Percentiles rank a stretch among this genome's conserved stretches.
Evolutionary conservation across 2,329 filamentous ascomycete species (phyloP).

Genomic region (Fusarium sp.): DNA sequence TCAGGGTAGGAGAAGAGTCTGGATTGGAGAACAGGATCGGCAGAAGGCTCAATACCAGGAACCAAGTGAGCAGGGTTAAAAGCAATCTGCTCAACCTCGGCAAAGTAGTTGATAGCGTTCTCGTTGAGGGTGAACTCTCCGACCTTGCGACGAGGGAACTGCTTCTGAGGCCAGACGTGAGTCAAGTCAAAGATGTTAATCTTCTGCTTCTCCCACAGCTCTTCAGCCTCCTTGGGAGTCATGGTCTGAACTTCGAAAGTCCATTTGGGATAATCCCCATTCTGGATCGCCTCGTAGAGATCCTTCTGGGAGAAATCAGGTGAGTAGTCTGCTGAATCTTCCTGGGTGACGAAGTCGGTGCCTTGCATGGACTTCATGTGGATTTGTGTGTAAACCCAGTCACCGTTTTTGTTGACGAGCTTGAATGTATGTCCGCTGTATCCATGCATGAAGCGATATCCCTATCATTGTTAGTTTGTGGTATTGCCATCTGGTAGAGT

Average conservation of each 20-base stretch:
- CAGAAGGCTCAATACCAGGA: constrained; percentile 70
- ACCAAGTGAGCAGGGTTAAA: constrained; percentile 74
- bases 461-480: constrained; percentile 22
- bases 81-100: constrained; percentile 74
- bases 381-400: constrained; percentile 27
- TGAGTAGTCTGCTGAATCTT: constrained; percentile 11
- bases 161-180: constrained; percentile 61
- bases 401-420: constrained; percentile 4
- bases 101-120: constrained; percentile 70
- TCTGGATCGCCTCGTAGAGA: constrained; percentile 30
- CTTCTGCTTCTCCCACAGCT: constrained; percentile 42
- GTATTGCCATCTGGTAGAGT: fast-evolving
- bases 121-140: constrained; percentile 76
- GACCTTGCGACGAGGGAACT: constrained; percentile 52
- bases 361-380: constrained; percentile 37
- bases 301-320: constrained; percentile 33
- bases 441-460: constrained; percentile 53
- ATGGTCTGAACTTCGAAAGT: constrained; percentile 62
- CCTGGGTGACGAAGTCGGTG: constrained; percentile 23
- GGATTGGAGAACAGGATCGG: constrained; percentile 71
- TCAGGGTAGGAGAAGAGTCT: constrained; percentile 71
- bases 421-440: constrained; percentile 23
- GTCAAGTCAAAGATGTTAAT: constrained; percentile 71
- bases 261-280: constrained; percentile 63
- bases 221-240: constrained; percentile 28